Base-by-base conservation (phyloP, 441 rosid species). In the Adansonia madagascariensis region DNA sequence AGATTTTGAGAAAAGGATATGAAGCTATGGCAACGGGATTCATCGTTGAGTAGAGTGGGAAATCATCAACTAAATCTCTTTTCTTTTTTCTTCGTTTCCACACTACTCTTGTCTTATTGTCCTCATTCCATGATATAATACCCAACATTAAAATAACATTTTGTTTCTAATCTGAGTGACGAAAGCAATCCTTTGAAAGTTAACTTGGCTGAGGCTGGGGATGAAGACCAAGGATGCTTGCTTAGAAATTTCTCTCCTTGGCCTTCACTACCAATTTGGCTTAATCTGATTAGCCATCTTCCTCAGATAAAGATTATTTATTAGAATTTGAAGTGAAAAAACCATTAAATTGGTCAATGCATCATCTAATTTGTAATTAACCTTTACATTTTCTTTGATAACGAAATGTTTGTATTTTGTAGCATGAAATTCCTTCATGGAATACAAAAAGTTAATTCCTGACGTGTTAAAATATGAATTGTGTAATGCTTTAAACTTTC, bases 61-160 rank as follows among this genome's bases (percentile, higher is more conserved):
- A 70, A 15, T 15, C 24, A 70, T 27, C 20, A 10, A 10, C 46
- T 3, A 49, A 24, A 27, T 17, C 8, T 15, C 12, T 2, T 6
- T 22, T 15, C 17, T 2, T 14, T 20, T 14, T 55, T 50, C 75
- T 46, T 62, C 61, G 64, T 8, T 57, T 79, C 79, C 79, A 80
- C 77, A 77, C 72, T 57, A 9, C 72, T 74, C 12, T 74, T 24
- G 60, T 62, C 69, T 22, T 47, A 69, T 43, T 53, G 52, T 66
- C 47, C 67, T n/a, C 20, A 71, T 20, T 56, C 63, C 50, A 10
- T 17, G 17, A 17, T n/a, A 15, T 15, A 15, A 56, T 35, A 1
- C 35, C 22, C 18, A 24, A 12, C 43, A 9, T 61, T 14, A 61
- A 27, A 61, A 27, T 14, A 31, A 61, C 65, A 4, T 61, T 12